A percentile compares a stretch with the other conserved stretches of the same genome.
Conservation (phyloP, 1,284 basidiomycete genomes). For the Malassezia furfur region DNA sequence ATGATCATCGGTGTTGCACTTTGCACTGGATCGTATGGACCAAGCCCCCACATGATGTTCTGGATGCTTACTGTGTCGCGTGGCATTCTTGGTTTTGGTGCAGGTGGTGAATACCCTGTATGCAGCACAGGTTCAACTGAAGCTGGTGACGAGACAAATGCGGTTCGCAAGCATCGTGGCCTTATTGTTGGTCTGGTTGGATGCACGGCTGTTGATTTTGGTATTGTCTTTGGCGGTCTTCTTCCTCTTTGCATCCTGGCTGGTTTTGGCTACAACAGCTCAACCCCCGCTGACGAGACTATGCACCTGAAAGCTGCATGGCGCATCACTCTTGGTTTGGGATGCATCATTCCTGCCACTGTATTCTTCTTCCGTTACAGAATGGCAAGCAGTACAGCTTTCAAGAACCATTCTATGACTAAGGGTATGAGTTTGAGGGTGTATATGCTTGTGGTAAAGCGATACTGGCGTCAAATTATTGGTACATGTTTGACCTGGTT, state of each 20-base stretch:
- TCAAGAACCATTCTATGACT: constrained; percentile 17
- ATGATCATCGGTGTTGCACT: constrained; percentile 34
- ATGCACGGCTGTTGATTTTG: constrained; percentile 14
- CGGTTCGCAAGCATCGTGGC: constrained; percentile 5
- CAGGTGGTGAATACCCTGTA: constrained; percentile 16
- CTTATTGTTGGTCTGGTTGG: constrained; percentile 9
- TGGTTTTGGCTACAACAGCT: constrained; percentile 18
- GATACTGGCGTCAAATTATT: neutral
- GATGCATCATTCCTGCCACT: constrained; percentile 27
- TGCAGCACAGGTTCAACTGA: constrained; percentile 14
- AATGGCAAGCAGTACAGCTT: constrained; percentile 35
- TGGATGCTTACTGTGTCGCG: constrained; percentile 14
- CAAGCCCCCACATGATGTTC: constrained; percentile 1
- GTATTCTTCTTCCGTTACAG: constrained; percentile 37
- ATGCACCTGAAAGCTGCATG: constrained; percentile 15
- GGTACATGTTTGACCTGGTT: neutral
- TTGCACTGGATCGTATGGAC: constrained; percentile 22
- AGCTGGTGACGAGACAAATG: constrained; percentile 9
- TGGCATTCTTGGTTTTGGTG: constrained; percentile 12
- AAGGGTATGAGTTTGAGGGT: neutral
- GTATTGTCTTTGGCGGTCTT: constrained; percentile 18
- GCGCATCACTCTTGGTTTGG: constrained; percentile 24
- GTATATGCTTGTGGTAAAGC: neutral
- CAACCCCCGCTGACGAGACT: constrained; percentile 10
- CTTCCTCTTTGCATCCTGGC: constrained; percentile 23